Evolutionary conservation across 2,329 filamentous ascomycete genomes (phyloP), one percentile per base, ranked within the genome.

Genomic region (Podosphaera aphanis): DNA sequence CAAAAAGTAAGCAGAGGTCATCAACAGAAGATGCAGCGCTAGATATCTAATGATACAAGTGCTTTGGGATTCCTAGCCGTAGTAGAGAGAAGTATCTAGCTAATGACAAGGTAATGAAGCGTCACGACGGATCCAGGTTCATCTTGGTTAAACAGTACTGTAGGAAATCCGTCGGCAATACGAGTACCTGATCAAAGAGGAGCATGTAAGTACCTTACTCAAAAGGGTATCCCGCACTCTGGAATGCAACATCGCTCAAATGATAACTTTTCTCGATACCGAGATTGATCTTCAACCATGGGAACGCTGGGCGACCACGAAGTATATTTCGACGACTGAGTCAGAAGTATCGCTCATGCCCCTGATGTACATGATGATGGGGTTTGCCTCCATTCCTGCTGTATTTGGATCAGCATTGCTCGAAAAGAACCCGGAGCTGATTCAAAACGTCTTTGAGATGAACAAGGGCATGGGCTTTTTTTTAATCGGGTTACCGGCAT

Each of bases 231-330:
- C 60, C 40, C 57, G 50, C 35, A 60, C 59, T 47, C 58, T 67
- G 5, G 60, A 68, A 49, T 56, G 59, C 5, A 62, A 66, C 16
- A 62, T 71, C 10, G 67, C 70, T 3, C 68, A 72, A 45, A 57
- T 80, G 29, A 65, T 78, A 35, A 73, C 72, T 0, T 77, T 75
- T 52, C 67, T 66, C 33, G 62, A 66, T 6, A 75, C 71, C 16
- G 61, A 67, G 2, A 71, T 79, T 20, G 75, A 80, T 53, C 71
- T 77, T 49, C 65, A 66, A 52, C 62, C 63, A 2, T 79, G 76
- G 75, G 76, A 80, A 55, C 66, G 71, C 29, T 60, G 57, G n/a
- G 66, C 62, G 16, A 58, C 64, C 8, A 61, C 69, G 1, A 59
- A 60, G 2, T 57, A 64, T 8, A 55, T 62, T 3, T 66, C 67